Evolutionary conservation across 129 eudicot genomes (phyloP), one percentile per base, ranked within the genome.

Genomic region (Erigeron canadensis): DNA sequence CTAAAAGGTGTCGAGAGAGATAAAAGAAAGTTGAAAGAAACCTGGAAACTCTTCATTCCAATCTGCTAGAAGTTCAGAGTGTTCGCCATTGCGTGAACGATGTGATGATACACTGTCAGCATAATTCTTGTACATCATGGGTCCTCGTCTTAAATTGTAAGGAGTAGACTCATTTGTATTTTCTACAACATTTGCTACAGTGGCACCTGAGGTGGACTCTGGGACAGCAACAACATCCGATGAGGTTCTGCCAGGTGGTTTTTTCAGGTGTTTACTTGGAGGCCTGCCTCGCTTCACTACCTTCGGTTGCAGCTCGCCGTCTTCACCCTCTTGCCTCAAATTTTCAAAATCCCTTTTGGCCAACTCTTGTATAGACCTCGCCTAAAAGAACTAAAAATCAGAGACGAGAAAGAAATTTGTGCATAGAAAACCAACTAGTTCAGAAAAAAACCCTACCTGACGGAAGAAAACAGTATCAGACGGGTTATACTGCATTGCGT

Each of bases 1-100:
- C 23, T 41, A 18, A 8, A 0, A 17, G 19, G 75, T 46, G 58
- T 61, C 47, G 18, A 55, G 22, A 53, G 38, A 10, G 21, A 39
- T 34, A 28, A 61, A 70, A 57, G 8, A 38, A 0, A 47, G 17
- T 38, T 13, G 18, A 16, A 67, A 63, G 38, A 55, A 64, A 91
- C 97, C 97, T 88, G 97, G 97, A 82, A 91, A 91, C 73, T 91
- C 97, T 80, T 82, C 80, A 57, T 86, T 84, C 97, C 91, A 91
- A 63, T 87, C 89, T n/a, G 83, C 28, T 63, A 73, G 75, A 83
- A 83, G 82, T 28, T 94, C 98, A 10, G 87, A 86, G 65, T 81
- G 75, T 38, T 75, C 96, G 66, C 87, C 86, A 64, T 82, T 77
- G 42, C 90, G 90, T 17, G 93, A 59, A 37, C 82, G 86, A 71